These are phyloP conservation scores for Hypomontagnella submonticulosa DNA, from an alignment of 495 filamentous ascomycete genomes.

Conservation along the genomic window DNA sequence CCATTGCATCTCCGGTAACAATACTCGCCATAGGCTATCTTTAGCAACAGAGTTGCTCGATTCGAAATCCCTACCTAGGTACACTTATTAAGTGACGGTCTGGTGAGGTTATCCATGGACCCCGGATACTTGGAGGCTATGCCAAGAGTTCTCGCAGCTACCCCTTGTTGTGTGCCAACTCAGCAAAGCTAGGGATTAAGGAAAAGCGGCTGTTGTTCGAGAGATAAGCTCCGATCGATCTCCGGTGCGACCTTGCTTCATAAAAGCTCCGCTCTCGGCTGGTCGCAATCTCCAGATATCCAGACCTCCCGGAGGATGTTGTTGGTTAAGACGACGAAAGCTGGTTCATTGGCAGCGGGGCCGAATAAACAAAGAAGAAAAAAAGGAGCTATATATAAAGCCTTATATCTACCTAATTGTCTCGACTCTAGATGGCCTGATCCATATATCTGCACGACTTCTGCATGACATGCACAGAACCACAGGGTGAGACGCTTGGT, in stretches of 20 bases:
- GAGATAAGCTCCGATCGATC: conserved; percentile 42
- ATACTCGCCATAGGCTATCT: conserved; percentile 8
- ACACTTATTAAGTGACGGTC: conserved; percentile 18
- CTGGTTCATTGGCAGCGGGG: conserved; percentile 32
- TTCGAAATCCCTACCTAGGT: too few species aligned
- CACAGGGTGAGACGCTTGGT: conserved; percentile 33
- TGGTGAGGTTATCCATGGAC: conserved; percentile 30
- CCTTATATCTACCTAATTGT: conserved; percentile 43
- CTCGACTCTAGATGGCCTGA: conserved; percentile 36
- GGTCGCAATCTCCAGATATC: conserved; percentile 29
- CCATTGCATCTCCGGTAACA: conserved; percentile 17
- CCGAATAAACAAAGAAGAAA: conserved; percentile 23
- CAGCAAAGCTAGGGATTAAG: conserved; percentile 29
- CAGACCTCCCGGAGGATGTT: conserved; percentile 18
- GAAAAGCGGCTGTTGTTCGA: conserved; percentile 19
- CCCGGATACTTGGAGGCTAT: conserved; percentile 21
- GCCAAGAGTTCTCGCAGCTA: conserved; percentile 39
- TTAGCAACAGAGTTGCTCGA: conserved; percentile 13
- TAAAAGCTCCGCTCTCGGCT: conserved; percentile 41
- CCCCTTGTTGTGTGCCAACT: conserved; percentile 39
- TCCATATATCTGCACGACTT: conserved; percentile 41
- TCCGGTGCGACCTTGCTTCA: conserved; percentile 39
- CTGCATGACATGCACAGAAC: conserved; percentile 46
- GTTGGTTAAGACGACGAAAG: conserved; percentile 13
- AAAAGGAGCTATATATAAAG: conserved; percentile 40